phyloP scores from a whole-genome alignment of 2,329 filamentous ascomycete genomes.

The Fulvia fulva region DNA sequence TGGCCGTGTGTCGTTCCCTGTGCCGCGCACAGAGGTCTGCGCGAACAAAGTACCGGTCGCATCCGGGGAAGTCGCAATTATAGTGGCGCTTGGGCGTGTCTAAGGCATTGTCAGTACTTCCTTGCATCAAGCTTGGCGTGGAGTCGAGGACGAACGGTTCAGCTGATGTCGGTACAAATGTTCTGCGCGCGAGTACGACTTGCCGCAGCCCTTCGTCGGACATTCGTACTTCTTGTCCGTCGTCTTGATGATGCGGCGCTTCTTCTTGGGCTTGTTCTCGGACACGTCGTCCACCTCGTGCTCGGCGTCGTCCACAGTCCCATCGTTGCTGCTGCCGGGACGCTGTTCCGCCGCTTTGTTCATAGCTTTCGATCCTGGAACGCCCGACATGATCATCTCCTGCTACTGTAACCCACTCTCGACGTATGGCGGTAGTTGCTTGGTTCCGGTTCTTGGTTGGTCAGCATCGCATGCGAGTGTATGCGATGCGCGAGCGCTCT shows the following conservation, averaged over 20 bases:
- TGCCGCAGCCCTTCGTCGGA: slow-evolving; percentile 80
- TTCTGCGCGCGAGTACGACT: slow-evolving; percentile 93
- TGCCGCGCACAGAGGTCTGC: slow-evolving; percentile 80
- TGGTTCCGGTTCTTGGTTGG: slow-evolving; percentile 12
- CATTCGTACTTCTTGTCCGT: slow-evolving; percentile 67
- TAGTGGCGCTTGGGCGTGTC: slow-evolving; percentile 95
- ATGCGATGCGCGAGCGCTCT: slow-evolving; percentile 3
- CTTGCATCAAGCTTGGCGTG: neutral
- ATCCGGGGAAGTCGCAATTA: slow-evolving; percentile 86
- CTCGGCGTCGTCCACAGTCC: slow-evolving; percentile 22
- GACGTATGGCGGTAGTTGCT: slow-evolving; percentile 12
- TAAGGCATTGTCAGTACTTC: slow-evolving; percentile 34
- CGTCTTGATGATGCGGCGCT: slow-evolving; percentile 31
- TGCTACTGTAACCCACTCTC: neutral
- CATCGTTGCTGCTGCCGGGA: slow-evolving; percentile 9
- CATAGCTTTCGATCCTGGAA: slow-evolving; percentile 8
- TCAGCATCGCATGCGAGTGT: slow-evolving; percentile 13
- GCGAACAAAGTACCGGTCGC: slow-evolving; percentile 83
- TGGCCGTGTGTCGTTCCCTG: slow-evolving; percentile 50
- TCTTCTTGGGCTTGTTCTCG: slow-evolving; percentile 31
- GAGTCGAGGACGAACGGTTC: slow-evolving; percentile 63
- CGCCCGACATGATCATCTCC: slow-evolving; percentile 8
- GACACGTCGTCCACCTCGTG: slow-evolving; percentile 24
- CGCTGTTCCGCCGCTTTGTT: slow-evolving; percentile 1
- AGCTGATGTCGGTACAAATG: slow-evolving; percentile 95